Base-by-base conservation (phyloP, 176 grass and related monocot species). In the Aegilops sharonensis region DNA sequence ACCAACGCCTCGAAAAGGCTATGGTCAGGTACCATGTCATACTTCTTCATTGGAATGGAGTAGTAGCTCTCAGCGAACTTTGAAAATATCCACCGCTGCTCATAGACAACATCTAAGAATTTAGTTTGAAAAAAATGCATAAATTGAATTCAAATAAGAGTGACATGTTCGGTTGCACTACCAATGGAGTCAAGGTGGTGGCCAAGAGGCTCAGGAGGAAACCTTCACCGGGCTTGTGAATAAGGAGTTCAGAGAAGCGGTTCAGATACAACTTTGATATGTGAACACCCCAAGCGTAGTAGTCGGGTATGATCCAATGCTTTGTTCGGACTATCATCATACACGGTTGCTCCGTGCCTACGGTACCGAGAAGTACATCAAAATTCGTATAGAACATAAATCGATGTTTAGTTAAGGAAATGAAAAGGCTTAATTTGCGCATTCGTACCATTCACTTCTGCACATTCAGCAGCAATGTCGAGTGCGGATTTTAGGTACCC, bases 401-500 rank as follows among this genome's bases (percentile, higher is more conserved):
- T 34, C 3, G 6, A 15, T 31, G 27, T 66, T 67, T 8, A 67
- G 64, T 32, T 32, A 34, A 9, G 15, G 6, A 23, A 42, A 15
- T 59, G 65, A 68, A 47, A 36, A 35, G 11, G 4, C 3, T 54
- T 48, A 48, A 47, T 48, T 45, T 74, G 37, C 21, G 6, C 1
- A 12, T 43, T 10, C 5, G 13, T 83, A 84, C 88, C 91, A 82
- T 90, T 92, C 56, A 20, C 42, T 57, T 68, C 2, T 2, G 87
- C 84, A 25, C 87, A 89, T 54, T 92, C 91, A 23, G 84, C 75
- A 27, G 88, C 76, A 77, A 92, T 87, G 47, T 90, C 91, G 40
- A 89, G 43, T 29, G 91, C 91, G 17, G 88, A 92, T 78, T 93
- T 93, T 2, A 84, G 81, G 65, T 78, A 90, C 25, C 91, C 88